phyloP scores from a whole-genome alignment of 148 eudicot genomes.

The Vaccinium darrowii region DNA sequence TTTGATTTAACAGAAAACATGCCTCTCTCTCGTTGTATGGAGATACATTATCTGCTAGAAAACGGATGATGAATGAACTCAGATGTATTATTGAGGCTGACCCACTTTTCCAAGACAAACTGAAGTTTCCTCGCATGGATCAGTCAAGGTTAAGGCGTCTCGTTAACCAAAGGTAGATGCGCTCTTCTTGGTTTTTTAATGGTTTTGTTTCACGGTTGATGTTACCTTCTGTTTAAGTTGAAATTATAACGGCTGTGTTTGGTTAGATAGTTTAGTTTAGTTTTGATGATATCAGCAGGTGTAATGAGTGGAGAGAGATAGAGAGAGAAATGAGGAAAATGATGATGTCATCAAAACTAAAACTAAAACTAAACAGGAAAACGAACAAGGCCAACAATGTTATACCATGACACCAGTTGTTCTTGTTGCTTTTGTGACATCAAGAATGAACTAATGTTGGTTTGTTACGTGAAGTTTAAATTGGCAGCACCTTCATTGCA shows the following conservation, averaged over 20 bases:
- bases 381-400: too few species aligned
- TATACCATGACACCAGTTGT: neutral
- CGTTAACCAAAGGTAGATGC: conserved; percentile 24
- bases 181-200: neutral
- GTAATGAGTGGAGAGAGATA: too few species aligned
- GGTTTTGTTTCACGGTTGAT: neutral
- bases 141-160: conserved; percentile 20
- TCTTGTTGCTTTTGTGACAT: neutral
- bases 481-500: conserved; percentile 36
- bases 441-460: neutral
- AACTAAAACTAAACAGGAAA: too few species aligned
- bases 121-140: conserved; percentile 21
- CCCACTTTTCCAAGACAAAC: conserved; percentile 22
- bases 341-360: too few species aligned
- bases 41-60: conserved; percentile 19
- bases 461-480: conserved; percentile 19
- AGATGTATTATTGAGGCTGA: conserved; percentile 11
- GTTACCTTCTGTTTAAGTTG: neutral
- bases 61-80: conserved; percentile 15
- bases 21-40: conserved; percentile 14
- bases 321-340: too few species aligned
- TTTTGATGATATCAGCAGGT: too few species aligned
- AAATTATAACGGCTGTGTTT: too few species aligned
- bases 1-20: conserved; percentile 16
- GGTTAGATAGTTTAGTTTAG: too few species aligned